Base-by-base conservation (phyloP, 73 alveolate genomes). In the Symbiodinium pilosum region DNA sequence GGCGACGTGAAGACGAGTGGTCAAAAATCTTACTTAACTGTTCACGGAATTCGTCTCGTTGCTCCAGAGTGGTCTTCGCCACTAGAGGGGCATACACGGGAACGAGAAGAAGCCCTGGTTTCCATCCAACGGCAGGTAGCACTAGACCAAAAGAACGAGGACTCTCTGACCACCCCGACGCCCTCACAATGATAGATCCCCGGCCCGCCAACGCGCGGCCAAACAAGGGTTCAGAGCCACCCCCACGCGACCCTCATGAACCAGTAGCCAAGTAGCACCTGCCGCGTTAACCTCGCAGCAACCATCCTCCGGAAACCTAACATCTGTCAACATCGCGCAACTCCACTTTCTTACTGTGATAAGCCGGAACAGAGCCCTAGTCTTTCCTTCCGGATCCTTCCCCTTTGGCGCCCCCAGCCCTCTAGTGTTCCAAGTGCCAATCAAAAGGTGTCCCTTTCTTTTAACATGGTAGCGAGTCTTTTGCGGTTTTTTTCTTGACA, bases 361-460 rank as follows among this genome's bases (percentile, higher is more conserved):
- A 14, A 64, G 36, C 7, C 43, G n/a, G 1, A 28, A 24, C 2
- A 42, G 43, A 0, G 52, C 69, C 0, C n/a, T 42, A 8, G 21
- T 14, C 16, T 84, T 84, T 1, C 73, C 92, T 2, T 52, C 56
- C 16, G 34, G 59, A 8, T 84, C 93, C 8, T 14, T 24, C 0
- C 93, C 93, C 8, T 28, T 42, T 0, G 44, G 93, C 7, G 93
- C 93, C 16, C 77, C 93, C 77, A 84, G 16, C 0, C 93, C 93
- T 34, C 77, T 32, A 3, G 93, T 43, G 77, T 56, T 56, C 73
- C 73, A 56, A 6, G 73, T 56, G 21, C 73, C 73, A 5, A 56
- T 16, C 5, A 20, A 3, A 3, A 56, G 73, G 21, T 56, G 73
- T 6, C 73, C 73, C 14, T 56, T 26, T 16, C 32, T 56, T 14